Evolutionary conservation across 768 basidiomycete species (phyloP).

Genomic region (Lactarius akahatsu): DNA sequence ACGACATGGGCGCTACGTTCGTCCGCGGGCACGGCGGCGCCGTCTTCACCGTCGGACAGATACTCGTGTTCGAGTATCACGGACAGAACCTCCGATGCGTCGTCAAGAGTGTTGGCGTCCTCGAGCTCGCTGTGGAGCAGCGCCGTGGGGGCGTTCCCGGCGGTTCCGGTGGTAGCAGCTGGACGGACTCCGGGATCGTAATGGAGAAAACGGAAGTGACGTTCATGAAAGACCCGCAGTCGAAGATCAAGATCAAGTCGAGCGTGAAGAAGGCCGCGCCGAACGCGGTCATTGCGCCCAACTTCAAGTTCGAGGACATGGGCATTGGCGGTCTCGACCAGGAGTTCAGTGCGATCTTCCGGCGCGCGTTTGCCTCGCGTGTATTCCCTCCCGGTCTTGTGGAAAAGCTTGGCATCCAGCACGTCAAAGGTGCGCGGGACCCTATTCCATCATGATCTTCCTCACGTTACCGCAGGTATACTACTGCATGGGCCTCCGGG

Average conservation of each 20-base stretch:
- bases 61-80: constrained; percentile 84
- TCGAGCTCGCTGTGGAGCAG: constrained; percentile 67
- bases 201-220: constrained; percentile 93
- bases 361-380: constrained; percentile 95
- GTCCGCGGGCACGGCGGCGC: constrained; percentile 71
- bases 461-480: constrained; percentile 56
- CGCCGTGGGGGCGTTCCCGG: constrained; percentile 40
- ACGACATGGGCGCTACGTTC: constrained; percentile 80
- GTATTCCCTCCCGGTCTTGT: constrained; percentile 98
- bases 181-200: constrained; percentile 61
- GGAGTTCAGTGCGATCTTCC: constrained; percentile 96
- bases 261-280: constrained; percentile 90
- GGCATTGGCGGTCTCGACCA: constrained; percentile 96
- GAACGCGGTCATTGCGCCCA: constrained; percentile 94
- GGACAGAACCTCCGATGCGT: constrained; percentile 76
- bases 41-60: constrained; percentile 65
- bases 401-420: constrained; percentile 96
- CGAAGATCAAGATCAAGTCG: constrained; percentile 85
- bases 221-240: constrained; percentile 79
- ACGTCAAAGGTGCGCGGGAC: constrained; percentile 81
- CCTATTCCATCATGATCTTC: background rate
- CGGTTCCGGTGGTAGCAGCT: constrained; percentile 2
- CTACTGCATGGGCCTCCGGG: constrained; percentile 95
- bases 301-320: constrained; percentile 99
- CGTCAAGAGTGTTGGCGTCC: constrained; percentile 56